phyloP scores from a whole-genome alignment of 306 rosid species.

The Prinsepia uniflora region DNA sequence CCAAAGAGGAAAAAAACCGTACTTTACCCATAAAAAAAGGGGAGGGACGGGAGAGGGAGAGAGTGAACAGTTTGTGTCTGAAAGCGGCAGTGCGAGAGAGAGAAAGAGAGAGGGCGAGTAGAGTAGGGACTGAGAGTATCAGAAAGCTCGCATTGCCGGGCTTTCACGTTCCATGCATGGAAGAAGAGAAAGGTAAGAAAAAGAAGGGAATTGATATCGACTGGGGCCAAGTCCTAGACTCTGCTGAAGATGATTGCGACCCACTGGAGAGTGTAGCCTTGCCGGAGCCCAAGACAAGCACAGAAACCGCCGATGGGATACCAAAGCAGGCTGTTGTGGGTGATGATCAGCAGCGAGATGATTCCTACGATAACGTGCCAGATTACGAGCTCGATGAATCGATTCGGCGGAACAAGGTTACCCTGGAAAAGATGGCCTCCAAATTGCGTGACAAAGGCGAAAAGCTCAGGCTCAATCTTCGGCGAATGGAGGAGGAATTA shows the following conservation, averaged over 20 bases:
- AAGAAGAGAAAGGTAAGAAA: constrained; percentile 19
- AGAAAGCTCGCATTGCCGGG: neutral
- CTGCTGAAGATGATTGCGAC: constrained; percentile 12
- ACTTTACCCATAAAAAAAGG: neutral
- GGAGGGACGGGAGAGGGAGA: neutral
- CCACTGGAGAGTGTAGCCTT: constrained; percentile 28
- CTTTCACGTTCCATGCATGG: constrained; percentile 31
- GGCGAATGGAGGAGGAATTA: constrained; percentile 36
- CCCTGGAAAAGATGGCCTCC: neutral
- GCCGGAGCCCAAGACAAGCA: constrained; percentile 13
- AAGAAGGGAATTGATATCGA: constrained; percentile 27
- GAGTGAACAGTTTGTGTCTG: neutral
- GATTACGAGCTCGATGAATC: constrained; percentile 39
- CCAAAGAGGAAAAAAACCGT: neutral
- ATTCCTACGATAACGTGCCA: neutral
- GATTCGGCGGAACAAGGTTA: constrained; percentile 24
- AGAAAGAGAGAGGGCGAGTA: too few relatives aligned
- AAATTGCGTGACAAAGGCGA: constrained; percentile 53
- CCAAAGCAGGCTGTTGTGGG: constrained; percentile 15
- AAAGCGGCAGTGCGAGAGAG: neutral
- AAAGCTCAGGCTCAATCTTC: constrained; percentile 33
- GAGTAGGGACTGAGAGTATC: neutral
- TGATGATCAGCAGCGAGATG: constrained; percentile 23
- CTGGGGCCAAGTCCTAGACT: constrained; percentile 22
- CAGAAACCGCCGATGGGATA: neutral